Evolutionary conservation across 768 basidiomycete genomes (phyloP), one percentile per base, ranked within the genome.

Genomic region (Coprinopsis marcescibilis): DNA sequence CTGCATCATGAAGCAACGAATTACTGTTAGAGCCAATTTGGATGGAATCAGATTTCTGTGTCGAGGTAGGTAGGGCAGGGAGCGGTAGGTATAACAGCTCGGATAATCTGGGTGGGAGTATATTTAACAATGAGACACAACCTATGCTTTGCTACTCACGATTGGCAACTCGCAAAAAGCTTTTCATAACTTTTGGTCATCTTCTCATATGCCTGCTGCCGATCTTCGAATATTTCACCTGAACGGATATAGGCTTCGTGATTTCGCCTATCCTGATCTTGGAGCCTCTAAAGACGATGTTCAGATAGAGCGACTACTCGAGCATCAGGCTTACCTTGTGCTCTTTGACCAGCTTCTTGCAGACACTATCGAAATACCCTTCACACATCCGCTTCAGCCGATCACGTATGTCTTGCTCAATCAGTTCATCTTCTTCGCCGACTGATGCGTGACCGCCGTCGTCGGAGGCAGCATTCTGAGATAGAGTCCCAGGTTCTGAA

Each of bases 211-310:
- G 89, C 92, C 64, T 98, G 94, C 62, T 98, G 95, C 26, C 96
- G 81, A 63, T 99, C 96, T 60, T 99, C 96, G 55, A 99, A 99
- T 52, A 99, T 97, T 65, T 99, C 95, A 21, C 96, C 96, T 2
- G 94, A 97, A 25, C 94, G 90, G 55, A 99, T 98, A 61, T 99
- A 99, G 48, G 96, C 96, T 70, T 99, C 96, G 60, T 98, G 95
- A 57, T 99, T 99, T 42, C 87, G 77, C 52, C 85, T 84, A 63
- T 98, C 96, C 67, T 96, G 94, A 54, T 96, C 92, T 83, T 97
- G 92, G 37, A 99, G 73, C 39, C 86, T 83, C 95, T 98, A 58
- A 23, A 43, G 4, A 39, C 32, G 40, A 21, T 35, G 43, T 41
- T 21, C 23, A 20, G 19, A 23, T 23, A 10, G 30, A 38, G 42